Evolutionary conservation across 2,329 filamentous ascomycete genomes (phyloP).

Genomic region (Cercospora janseana): DNA sequence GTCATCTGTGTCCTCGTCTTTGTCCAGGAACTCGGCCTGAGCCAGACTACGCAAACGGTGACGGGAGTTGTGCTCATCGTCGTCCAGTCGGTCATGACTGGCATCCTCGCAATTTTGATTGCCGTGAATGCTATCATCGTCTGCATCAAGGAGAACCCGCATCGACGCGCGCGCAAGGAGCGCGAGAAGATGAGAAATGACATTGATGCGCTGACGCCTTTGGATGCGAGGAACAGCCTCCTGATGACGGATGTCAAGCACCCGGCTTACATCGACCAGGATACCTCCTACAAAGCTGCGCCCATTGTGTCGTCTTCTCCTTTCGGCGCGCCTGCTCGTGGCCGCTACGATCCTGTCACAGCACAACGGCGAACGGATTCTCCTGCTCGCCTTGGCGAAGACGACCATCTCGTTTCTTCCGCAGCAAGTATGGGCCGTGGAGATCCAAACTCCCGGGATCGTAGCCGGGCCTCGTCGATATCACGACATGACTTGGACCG

Average conservation of each 20-base stretch:
- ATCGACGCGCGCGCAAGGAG: constrained; percentile 83
- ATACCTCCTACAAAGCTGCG: constrained; percentile 33
- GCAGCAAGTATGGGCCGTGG: constrained; percentile 37
- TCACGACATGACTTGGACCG: constrained; percentile 14
- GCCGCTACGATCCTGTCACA: constrained; percentile 36
- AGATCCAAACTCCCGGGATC: constrained; percentile 15
- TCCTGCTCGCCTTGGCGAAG: constrained; percentile 22
- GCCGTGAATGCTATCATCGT: constrained; percentile 81
- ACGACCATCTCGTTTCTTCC: constrained; percentile 32
- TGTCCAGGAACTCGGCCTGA: constrained; percentile 85
- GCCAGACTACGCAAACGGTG: constrained; percentile 89
- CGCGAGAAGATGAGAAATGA: constrained; percentile 77
- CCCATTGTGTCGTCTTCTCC: constrained; percentile 34
- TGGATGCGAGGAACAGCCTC: constrained; percentile 83
- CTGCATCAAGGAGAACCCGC: constrained; percentile 83
- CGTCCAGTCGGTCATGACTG: constrained; percentile 83
- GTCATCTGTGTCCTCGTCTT: constrained; percentile 88
- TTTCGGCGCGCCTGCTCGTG: constrained; percentile 32
- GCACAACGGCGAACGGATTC: constrained; percentile 27
- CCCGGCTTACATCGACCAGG: constrained; percentile 35
- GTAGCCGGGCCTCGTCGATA: constrained; percentile 18
- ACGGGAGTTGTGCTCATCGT: constrained; percentile 90
- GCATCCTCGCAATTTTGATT: constrained; percentile 79
- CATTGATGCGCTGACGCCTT: constrained; percentile 76
- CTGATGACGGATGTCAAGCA: constrained; percentile 64